Conservation (phyloP, 208 protist species). For the Trypanosoma avium region DNA sequence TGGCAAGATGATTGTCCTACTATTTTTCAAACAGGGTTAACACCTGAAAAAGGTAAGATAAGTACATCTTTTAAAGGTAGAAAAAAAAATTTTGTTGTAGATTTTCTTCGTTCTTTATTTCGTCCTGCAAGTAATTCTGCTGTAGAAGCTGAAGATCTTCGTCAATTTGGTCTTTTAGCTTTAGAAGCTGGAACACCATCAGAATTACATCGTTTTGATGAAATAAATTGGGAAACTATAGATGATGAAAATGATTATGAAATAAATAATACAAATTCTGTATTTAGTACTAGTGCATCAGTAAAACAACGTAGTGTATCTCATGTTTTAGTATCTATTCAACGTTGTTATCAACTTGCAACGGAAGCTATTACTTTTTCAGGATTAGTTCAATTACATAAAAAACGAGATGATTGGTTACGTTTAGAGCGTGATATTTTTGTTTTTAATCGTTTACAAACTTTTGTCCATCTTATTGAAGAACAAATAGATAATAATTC, state of each 20-base stretch:
- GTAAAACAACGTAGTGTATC: constrained; percentile 57
- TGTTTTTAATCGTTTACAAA: constrained; percentile 62
- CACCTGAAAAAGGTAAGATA: background rate
- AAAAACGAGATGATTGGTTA: constrained; percentile 34
- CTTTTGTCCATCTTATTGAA: constrained; percentile 32
- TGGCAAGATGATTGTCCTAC: constrained; percentile 54
- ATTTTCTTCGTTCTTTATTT: constrained; percentile 74
- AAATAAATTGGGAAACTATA: constrained; percentile 13
- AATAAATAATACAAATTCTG: background rate
- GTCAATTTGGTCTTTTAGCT: constrained; percentile 61
- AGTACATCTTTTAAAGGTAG: constrained; percentile 18
- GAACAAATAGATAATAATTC: background rate
- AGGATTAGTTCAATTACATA: constrained; percentile 42
- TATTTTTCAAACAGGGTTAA: constrained; percentile 26
- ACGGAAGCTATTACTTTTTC: constrained; percentile 61
- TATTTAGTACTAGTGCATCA: constrained; percentile 27
- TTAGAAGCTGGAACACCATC: constrained; percentile 44
- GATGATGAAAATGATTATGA: constrained; percentile 11
- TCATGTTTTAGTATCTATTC: constrained; percentile 48
- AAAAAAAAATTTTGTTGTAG: constrained; percentile 47
- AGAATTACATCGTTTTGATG: constrained; percentile 48
- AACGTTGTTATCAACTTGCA: constrained; percentile 52
- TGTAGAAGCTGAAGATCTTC: constrained; percentile 52
- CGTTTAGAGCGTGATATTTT: constrained; percentile 36
- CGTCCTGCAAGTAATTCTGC: constrained; percentile 56